Base-by-base conservation (phyloP, 2,329 filamentous ascomycete genomes). In the Stemphylium lycopersici region DNA sequence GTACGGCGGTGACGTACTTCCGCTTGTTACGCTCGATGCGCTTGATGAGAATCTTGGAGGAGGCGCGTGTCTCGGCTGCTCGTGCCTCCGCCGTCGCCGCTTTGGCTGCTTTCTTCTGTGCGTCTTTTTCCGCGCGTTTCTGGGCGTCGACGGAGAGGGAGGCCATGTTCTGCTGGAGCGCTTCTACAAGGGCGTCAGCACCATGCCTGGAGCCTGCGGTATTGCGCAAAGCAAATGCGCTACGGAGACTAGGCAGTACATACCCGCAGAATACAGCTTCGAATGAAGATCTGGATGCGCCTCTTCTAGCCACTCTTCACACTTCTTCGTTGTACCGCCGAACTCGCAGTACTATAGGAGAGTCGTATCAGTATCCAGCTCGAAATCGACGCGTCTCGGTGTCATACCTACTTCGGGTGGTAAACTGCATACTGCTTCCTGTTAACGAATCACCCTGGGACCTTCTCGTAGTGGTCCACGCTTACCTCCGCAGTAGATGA, bases 1-100 rank as follows among this genome's bases (percentile, higher is more conserved):
- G 86, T n/a, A 99, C 87, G 13, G 93, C 89, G 0, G 95, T 99
- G 49, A 99, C 93, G 74, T 88, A 96, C 80, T 99, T 99, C 71
- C 95, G 87, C 84, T 99, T 99, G 79, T 96, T 98, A 60, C 95
- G 87, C 82, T 98, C 95, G 67, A 99, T 95, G 22, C 95, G 90
- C 84, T 97, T 97, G 79, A 99, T 96, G 52, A 86, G 87, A 48
- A 99, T 81, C 71, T 92, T 89, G 62, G 89, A 90, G 56, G 89
- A 86, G 33, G 91, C 91, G 65, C 93, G 89, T 71, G 89, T 88
- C 73, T 93, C 91, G 20, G 87, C 88, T 61, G 93, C 88, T 73
- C 92, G 91, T 59, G 88, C 86, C 78, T 96, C 93, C 16, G 87
- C 88, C 22, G 92, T 88, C 62, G 92, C 91, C 47, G 95, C 95